A percentile compares a stretch with the other conserved stretches of the same genome.
These are phyloP conservation scores for Triticum timopheevii DNA, from an alignment of 176 grass and related monocot species.

Conservation along the genomic window DNA sequence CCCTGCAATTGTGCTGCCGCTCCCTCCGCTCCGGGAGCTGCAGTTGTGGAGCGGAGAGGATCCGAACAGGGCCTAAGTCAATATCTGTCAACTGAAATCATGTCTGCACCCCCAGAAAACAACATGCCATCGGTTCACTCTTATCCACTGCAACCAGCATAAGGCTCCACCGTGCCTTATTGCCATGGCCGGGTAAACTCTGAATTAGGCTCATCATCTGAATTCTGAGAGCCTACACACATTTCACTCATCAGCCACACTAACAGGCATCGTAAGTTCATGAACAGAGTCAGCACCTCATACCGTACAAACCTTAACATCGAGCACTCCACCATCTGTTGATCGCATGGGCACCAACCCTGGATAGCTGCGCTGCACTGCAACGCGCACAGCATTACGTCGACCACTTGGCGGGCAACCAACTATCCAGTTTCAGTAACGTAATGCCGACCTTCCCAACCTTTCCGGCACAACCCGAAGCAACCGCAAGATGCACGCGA, in stretches of 20 bases:
- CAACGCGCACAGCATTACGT: not conserved
- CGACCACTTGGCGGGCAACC: slow-evolving; percentile 2
- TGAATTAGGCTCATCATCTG: not conserved
- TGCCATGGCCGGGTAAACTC: not conserved
- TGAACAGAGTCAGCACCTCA: not conserved
- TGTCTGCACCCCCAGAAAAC: not conserved
- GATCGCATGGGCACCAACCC: not conserved
- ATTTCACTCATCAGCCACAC: not conserved
- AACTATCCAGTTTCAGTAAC: not conserved
- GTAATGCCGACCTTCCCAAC: not conserved
- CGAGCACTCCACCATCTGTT: not conserved
- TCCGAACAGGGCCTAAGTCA: no score
- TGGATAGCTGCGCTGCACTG: not conserved
- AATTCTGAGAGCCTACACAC: not conserved
- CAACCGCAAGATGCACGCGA: not conserved
- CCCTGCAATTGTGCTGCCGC: no score
- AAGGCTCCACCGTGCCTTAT: not conserved
- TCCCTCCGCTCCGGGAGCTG: no score
- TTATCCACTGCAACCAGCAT: not conserved
- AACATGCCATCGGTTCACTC: not conserved
- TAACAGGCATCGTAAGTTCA: not conserved
- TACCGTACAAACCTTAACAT: not conserved
- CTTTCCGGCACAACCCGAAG: not conserved
- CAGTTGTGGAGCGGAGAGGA: no score
- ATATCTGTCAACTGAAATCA: not conserved